These are phyloP conservation scores for Globisporangium uncinulatum DNA, from an alignment of 352 stramenopile genomes.

Conservation along the genomic window DNA sequence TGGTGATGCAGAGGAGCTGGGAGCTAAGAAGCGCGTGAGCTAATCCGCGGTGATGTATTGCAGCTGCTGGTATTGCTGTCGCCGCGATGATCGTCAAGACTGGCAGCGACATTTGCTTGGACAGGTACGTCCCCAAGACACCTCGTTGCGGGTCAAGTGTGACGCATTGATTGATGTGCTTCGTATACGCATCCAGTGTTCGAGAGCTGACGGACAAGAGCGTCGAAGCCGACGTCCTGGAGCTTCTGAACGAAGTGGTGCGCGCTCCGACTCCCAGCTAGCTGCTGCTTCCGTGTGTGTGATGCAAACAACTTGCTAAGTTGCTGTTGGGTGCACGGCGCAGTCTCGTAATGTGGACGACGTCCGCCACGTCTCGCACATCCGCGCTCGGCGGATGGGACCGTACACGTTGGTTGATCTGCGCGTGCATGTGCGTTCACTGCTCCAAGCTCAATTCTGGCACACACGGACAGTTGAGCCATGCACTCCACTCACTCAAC, in stretches of 20 bases:
- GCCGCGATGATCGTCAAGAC: constrained; percentile 88
- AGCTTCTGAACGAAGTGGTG: constrained; percentile 72
- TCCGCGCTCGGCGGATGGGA: constrained; percentile 81
- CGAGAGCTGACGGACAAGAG: constrained; percentile 83
- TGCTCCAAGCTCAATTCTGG: no score
- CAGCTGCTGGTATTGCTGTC: constrained; percentile 78
- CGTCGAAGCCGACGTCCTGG: constrained; percentile 72
- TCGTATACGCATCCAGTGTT: constrained; percentile 27
- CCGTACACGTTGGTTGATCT: constrained; percentile 85
- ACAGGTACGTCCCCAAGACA: constrained; percentile 33
- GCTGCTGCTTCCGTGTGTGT: not conserved
- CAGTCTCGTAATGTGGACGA: constrained; percentile 78
- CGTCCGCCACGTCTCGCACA: constrained; percentile 70
- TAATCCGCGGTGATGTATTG: no score
- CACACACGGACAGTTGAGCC: no score
- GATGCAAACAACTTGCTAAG: not conserved
- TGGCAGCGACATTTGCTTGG: constrained; percentile 73
- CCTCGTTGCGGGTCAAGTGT: no score
- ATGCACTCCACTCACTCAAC: not conserved
- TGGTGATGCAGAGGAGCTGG: not conserved
- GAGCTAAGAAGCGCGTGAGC: no score
- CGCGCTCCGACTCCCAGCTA: not conserved
- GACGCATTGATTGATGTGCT: no score
- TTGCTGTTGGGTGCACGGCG: not conserved
- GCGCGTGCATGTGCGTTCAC: constrained; percentile 64